Evolutionary conservation across 129 eudicot genomes (phyloP), one percentile per base, ranked within the genome.

Genomic region (Centaurea solstitialis): DNA sequence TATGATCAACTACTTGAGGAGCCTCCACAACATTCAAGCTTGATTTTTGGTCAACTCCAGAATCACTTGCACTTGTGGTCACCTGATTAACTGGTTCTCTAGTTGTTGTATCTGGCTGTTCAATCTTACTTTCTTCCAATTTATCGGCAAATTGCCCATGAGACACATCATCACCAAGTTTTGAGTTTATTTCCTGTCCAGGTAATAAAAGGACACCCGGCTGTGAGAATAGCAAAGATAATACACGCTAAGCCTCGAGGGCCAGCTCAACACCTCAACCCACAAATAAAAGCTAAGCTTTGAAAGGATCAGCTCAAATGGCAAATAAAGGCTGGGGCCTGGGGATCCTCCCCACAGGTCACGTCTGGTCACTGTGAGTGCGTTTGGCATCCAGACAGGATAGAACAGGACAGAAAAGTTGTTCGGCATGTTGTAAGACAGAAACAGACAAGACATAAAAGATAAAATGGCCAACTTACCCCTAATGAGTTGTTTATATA

Each of bases 121-220:
- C 75, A 45, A 47, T 65, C 6, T 30, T 82, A 74, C 61, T 73
- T 81, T 45, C 79, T 75, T 79, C 84, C 40, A 22, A 18, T 69
- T 83, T 85, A 67, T 68, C 74, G 4, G 73, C 78, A 13, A 75
- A 62, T 57, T 87, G 81, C 73, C 79, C 78, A 2, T 80, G 83
- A 76, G 77, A 83, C 50, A 65, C 81, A 43, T 74, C 85, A 45
- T 78, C 81, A 72, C 45, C 79, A 59, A 11, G 45, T 72, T 87
- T 76, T 28, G 86, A 45, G 70, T 69, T 78, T 28, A 13, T 39
- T 22, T 75, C 88, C 98, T 93, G 91, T 76, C 28, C 65, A 74
- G 3, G 70, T 23, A 39, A 81, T 9, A 73, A 35, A 61, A 75
- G 26, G 70, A 47, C n/a, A 69, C 43, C 33, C 24, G 40, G 18